Conservation (phyloP, 1,284 basidiomycete species). For the Rhizoctonia solani region DNA sequence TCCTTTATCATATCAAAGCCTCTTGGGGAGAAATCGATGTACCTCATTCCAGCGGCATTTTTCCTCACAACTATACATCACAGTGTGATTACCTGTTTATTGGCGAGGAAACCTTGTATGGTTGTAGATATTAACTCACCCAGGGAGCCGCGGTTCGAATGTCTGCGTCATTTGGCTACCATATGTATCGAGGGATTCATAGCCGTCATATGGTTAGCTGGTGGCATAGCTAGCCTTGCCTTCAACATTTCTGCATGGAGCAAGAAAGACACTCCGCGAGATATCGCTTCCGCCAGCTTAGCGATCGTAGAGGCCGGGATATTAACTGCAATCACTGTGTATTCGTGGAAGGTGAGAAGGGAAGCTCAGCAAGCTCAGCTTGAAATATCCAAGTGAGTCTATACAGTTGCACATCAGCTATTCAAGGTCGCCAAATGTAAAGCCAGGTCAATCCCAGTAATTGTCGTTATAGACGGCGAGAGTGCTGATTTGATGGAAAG, state of each 20-base stretch:
- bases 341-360: neutral
- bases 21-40: neutral
- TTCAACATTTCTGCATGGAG: neutral
- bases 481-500: no score
- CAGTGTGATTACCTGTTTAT: neutral
- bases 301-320: neutral
- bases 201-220: neutral
- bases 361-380: neutral
- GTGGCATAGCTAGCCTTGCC: neutral
- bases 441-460: neutral
- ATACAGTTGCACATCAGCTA: no score
- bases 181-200: neutral
- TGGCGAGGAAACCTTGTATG: neutral
- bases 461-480: no score
- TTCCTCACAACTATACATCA: neutral
- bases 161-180: neutral
- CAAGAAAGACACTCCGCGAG: neutral
- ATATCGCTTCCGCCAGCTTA: neutral
- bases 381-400: neutral
- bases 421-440: neutral
- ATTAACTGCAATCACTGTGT: neutral
- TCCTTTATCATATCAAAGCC: conserved; percentile 3
- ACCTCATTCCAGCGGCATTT: conserved; percentile 1
- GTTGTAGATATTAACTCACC: neutral
- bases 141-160: neutral